A percentile compares a stretch with the other conserved stretches of the same genome.
These are phyloP conservation scores for Scheffersomyces illinoinensis DNA, from an alignment of 1,139 yeast species.

Conservation along the genomic window DNA sequence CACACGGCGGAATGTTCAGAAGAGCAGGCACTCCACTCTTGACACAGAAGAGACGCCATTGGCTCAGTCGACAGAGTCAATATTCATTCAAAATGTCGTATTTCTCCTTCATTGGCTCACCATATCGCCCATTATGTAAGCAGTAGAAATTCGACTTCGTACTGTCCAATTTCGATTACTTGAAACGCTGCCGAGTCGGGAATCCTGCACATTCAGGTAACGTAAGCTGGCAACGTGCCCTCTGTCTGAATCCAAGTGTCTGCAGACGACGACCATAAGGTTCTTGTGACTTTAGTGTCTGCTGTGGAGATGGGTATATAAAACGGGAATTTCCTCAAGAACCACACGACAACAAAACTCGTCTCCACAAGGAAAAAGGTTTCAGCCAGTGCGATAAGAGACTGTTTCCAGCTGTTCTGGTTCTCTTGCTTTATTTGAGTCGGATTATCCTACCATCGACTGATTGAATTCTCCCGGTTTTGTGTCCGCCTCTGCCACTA, in stretches of 20 bases:
- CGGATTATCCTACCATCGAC: neutral
- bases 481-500: neutral
- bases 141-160: no score
- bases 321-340: neutral
- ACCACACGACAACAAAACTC: neutral
- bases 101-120: neutral
- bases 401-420: neutral
- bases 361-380: neutral
- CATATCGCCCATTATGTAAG: no score
- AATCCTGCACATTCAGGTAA: neutral
- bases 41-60: neutral
- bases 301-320: neutral
- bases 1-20: neutral
- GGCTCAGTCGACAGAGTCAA: neutral
- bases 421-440: neutral
- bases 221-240: neutral
- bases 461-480: neutral
- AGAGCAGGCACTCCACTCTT: neutral
- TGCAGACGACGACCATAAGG: neutral
- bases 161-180: neutral
- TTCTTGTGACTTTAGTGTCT: neutral
- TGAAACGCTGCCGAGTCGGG: neutral
- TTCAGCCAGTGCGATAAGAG: neutral
- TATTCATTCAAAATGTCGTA: neutral
- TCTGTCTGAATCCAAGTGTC: neutral